These are phyloP conservation scores for Marvania coccoides DNA, from an alignment of 139 green algal species.

Conservation along the genomic window DNA sequence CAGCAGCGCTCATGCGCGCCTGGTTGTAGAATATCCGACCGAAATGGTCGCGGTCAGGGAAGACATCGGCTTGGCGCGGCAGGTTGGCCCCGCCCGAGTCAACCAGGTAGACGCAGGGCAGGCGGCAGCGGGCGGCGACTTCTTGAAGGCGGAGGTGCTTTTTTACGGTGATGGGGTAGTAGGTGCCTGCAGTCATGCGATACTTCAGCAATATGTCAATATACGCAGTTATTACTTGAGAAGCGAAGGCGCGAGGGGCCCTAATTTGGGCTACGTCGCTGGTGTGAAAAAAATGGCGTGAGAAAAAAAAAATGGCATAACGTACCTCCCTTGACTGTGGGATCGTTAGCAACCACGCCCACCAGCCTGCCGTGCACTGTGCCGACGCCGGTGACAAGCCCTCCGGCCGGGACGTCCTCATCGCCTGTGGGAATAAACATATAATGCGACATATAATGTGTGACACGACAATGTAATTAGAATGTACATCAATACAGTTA, in stretches of 20 bases:
- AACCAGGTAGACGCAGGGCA: slow-evolving; percentile 93
- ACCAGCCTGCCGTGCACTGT: slow-evolving; percentile 65
- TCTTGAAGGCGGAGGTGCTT: slow-evolving; percentile 59
- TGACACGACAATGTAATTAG: too few species aligned
- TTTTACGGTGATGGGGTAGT: slow-evolving; percentile 93
- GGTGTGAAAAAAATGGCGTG: not conserved
- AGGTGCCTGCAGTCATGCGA: slow-evolving; percentile 78
- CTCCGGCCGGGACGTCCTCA: slow-evolving; percentile 75
- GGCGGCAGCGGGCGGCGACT: slow-evolving; percentile 69
- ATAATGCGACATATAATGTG: too few species aligned
- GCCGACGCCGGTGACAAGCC: slow-evolving; percentile 86
- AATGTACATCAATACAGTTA: too few species aligned
- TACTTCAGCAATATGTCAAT: not conserved
- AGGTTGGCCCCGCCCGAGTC: slow-evolving; percentile 87
- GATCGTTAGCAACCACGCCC: slow-evolving; percentile 86
- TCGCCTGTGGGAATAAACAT: slow-evolving; percentile 33
- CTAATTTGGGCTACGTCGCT: not conserved
- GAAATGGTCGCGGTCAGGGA: slow-evolving; percentile 92
- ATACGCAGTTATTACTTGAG: not conserved
- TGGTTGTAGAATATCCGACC: slow-evolving; percentile 88
- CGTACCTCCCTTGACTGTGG: slow-evolving; percentile 75
- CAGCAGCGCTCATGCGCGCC: slow-evolving; percentile 75
- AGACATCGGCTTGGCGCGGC: slow-evolving; percentile 83
- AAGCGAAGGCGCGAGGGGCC: not conserved
- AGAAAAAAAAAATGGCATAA: not conserved